These are phyloP conservation scores for Eutrema salsugineum DNA, from an alignment of 441 rosid species.

Conservation along the genomic window DNA sequence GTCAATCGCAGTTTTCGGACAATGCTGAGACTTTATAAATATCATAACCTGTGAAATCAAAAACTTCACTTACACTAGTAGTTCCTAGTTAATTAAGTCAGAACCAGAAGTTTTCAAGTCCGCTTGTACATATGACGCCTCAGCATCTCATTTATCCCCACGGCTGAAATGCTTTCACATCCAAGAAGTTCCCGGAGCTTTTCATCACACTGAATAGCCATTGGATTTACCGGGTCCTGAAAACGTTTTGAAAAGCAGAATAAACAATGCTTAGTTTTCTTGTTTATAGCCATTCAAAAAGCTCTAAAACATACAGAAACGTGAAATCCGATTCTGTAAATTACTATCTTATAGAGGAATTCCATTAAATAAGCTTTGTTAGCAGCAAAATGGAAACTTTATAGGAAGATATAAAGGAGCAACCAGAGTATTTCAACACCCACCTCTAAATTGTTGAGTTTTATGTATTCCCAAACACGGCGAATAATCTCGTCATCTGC, in stretches of 20 bases:
- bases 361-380: neutral
- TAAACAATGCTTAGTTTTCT: neutral
- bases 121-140: slow-evolving; percentile 63
- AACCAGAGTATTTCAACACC: neutral
- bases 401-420: neutral
- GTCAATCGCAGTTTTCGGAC: neutral
- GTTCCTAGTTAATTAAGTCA: slow-evolving; percentile 34
- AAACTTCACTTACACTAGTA: slow-evolving; percentile 29
- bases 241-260: neutral
- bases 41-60: slow-evolving; percentile 26
- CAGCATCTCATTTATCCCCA: slow-evolving; percentile 67
- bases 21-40: neutral
- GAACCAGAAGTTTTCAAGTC: slow-evolving; percentile 43
- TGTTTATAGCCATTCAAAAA: neutral
- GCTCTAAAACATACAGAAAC: neutral
- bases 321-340: neutral
- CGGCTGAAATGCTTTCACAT: slow-evolving; percentile 84
- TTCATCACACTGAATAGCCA: slow-evolving; percentile 76
- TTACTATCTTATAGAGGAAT: neutral
- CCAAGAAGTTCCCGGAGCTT: slow-evolving; percentile 84
- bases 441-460: slow-evolving; percentile 61
- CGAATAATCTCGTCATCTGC: slow-evolving; percentile 41
- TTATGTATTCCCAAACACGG: slow-evolving; percentile 66
- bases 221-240: slow-evolving; percentile 72
- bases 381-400: neutral